These are phyloP conservation scores for Rhodamnia argentea DNA, from an alignment of 345 rosid genomes.

Conservation along the genomic window DNA sequence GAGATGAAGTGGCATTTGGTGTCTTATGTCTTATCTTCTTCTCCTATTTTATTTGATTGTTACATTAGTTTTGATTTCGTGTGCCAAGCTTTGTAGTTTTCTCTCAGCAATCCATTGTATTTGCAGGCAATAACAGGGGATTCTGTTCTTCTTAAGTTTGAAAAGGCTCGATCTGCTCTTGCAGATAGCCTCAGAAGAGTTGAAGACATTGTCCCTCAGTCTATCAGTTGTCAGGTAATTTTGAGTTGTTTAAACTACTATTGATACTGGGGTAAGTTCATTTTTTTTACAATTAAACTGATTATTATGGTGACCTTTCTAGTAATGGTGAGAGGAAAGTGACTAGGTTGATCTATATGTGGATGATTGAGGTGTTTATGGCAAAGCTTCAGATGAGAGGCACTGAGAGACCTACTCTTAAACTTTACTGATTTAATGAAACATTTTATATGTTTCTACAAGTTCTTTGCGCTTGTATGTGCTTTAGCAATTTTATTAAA, in stretches of 20 bases:
- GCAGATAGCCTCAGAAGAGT: slow-evolving; percentile 80
- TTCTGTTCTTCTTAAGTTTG: slow-evolving; percentile 79
- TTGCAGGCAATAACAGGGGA: slow-evolving; percentile 93
- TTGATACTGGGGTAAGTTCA: neutral
- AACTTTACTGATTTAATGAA: neutral
- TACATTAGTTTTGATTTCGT: neutral
- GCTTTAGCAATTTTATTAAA: neutral
- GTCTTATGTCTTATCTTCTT: neutral
- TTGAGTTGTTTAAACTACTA: neutral
- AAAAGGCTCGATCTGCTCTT: slow-evolving; percentile 65
- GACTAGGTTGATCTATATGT: neutral
- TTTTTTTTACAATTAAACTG: neutral
- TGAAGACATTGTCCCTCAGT: slow-evolving; percentile 85
- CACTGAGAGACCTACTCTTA: neutral
- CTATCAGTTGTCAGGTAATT: slow-evolving; percentile 77
- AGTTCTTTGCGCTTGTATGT: neutral
- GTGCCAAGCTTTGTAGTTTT: neutral
- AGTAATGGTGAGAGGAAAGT: neutral
- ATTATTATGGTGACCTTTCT: neutral
- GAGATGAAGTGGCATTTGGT: neutral
- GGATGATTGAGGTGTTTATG: neutral
- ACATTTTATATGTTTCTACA: neutral
- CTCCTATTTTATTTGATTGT: neutral
- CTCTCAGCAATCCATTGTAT: neutral
- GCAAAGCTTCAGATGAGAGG: neutral